Evolutionary conservation across 2,329 filamentous ascomycete genomes (phyloP).

Genomic region (Talaromyces islandicus): DNA sequence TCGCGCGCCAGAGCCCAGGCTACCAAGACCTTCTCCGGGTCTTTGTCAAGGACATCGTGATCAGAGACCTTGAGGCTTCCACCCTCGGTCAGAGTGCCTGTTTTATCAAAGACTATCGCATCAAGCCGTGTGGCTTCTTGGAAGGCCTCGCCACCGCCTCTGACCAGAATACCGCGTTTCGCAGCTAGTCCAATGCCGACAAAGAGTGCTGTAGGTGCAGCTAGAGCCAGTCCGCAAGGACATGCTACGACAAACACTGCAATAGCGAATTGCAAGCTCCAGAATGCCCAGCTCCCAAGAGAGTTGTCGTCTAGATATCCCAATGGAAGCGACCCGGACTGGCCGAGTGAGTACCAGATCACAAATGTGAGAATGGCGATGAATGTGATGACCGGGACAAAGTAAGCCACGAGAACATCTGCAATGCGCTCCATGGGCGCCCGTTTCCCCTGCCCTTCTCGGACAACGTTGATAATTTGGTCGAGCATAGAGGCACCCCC

Average conservation of each 20-base stretch:
- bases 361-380: constrained; percentile 43
- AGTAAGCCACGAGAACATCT: constrained; percentile 43
- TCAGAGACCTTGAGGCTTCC: constrained; percentile 53
- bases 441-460: constrained; percentile 44
- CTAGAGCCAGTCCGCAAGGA: constrained; percentile 75
- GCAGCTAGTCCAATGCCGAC: constrained; percentile 76
- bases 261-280: constrained; percentile 63
- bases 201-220: constrained; percentile 82
- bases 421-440: constrained; percentile 44
- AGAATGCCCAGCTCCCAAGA: constrained; percentile 47
- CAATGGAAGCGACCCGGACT: constrained; percentile 36
- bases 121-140: constrained; percentile 74
- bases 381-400: constrained; percentile 44
- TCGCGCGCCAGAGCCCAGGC: constrained; percentile 43
- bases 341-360: constrained; percentile 41
- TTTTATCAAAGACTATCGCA: constrained; percentile 83
- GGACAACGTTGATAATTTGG: constrained; percentile 43
- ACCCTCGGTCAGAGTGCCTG: constrained; percentile 69
- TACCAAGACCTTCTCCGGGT: constrained; percentile 27
- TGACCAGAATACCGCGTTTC: constrained; percentile 72
- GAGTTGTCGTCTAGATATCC: constrained; percentile 47
- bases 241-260: constrained; percentile 83
- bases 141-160: constrained; percentile 79
- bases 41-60: constrained; percentile 34
- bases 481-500: constrained; percentile 46